Conservation (phyloP, 306 rosid genomes). For the Cicer yamashitae region DNA sequence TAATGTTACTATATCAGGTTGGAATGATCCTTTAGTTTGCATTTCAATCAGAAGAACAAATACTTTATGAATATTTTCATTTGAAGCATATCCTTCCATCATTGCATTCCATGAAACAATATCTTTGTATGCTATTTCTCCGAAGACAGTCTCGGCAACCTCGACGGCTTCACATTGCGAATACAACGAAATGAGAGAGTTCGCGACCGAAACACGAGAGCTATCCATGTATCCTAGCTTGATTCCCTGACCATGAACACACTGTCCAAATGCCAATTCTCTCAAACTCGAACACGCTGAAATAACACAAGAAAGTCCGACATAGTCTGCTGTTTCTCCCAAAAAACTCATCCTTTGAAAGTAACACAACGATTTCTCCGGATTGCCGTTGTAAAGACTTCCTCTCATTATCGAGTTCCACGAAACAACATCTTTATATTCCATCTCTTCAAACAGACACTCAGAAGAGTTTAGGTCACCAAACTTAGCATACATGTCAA, state of each 20-base stretch:
- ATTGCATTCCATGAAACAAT: conserved; percentile 65
- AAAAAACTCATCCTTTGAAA: conserved; percentile 47
- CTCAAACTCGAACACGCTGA: conserved; percentile 55
- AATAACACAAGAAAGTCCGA: conserved; percentile 58
- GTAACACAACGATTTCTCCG: conserved; percentile 51
- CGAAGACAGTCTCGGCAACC: conserved; percentile 53
- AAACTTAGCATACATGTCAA: conserved; percentile 63
- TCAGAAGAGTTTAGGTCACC: conserved; percentile 54
- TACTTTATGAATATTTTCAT: conserved; percentile 49
- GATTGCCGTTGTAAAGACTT: conserved; percentile 48
- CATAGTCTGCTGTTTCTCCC: conserved; percentile 47
- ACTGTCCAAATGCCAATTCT: conserved; percentile 49
- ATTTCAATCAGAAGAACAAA: conserved; percentile 58
- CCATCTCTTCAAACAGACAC: conserved; percentile 50
- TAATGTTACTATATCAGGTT: conserved; percentile 54
- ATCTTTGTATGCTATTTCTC: conserved; percentile 51
- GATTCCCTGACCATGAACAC: conserved; percentile 55
- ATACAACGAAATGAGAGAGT: conserved; percentile 66
- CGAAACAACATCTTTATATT: conserved; percentile 52
- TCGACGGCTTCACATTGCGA: conserved; percentile 47
- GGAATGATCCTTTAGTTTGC: conserved; percentile 49
- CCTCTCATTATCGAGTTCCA: conserved; percentile 70
- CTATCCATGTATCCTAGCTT: conserved; percentile 55
- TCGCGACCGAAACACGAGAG: conserved; percentile 52
- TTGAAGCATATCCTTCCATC: conserved; percentile 62